Conservation (phyloP, 73 alveolate species). For the Paramecium sonneborni region DNA sequence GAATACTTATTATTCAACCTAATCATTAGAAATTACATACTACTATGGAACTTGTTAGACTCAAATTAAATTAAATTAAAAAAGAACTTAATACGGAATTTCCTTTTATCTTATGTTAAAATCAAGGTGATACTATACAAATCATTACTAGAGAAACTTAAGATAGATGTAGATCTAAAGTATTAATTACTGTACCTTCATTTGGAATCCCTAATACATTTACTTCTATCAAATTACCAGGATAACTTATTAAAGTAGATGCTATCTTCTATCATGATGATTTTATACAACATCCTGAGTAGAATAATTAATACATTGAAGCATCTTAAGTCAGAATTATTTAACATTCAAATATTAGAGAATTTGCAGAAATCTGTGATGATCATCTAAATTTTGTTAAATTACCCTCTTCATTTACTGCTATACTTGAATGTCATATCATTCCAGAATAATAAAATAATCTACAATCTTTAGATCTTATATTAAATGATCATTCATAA, state of each 20-base stretch:
- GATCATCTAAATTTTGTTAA: conserved; percentile 9
- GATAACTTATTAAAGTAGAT: background rate
- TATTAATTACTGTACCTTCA: conserved; percentile 7
- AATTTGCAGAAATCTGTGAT: conserved; percentile 50
- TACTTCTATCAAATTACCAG: background rate
- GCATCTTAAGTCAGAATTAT: conserved; percentile 16
- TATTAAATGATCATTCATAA: background rate
- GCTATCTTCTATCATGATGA: background rate
- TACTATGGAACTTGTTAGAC: background rate
- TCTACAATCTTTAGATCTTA: background rate
- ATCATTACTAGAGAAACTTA: conserved; percentile 44
- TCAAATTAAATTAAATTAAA: conserved; percentile 12
- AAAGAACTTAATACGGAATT: conserved; percentile 7
- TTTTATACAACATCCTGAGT: background rate
- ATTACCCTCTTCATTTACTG: conserved; percentile 55
- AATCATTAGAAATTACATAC: conserved; percentile 69
- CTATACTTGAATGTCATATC: conserved; percentile 6
- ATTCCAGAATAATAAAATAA: background rate
- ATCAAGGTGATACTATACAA: conserved; percentile 15
- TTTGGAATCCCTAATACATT: background rate
- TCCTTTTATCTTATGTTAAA: conserved; percentile 49
- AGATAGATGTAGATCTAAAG: background rate
- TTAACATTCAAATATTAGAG: background rate
- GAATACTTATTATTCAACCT: conserved; percentile 67
- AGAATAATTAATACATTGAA: background rate